These are phyloP conservation scores for Cercospora sp. DNA, from an alignment of 2,329 filamentous ascomycete genomes.

Conservation along the genomic window DNA sequence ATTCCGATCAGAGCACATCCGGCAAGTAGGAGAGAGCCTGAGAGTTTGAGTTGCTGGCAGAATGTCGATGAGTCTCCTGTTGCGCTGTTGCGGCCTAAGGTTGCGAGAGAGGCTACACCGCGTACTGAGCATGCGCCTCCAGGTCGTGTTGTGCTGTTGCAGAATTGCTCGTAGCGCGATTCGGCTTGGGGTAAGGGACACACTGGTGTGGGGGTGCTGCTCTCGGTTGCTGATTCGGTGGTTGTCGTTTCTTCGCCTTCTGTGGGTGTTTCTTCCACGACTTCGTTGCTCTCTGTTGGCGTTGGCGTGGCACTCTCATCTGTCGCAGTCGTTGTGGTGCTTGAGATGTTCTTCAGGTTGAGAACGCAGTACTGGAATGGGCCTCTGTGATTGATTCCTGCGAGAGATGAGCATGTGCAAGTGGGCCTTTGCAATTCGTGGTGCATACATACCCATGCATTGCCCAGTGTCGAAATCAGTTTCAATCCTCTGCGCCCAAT, in stretches of 20 bases:
- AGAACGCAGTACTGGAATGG: not conserved
- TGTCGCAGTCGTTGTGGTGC: not conserved
- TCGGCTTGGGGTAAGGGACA: not conserved
- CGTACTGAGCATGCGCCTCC: not conserved
- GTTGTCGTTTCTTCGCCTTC: not conserved
- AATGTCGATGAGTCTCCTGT: not conserved
- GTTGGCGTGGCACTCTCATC: not conserved
- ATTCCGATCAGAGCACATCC: constrained; percentile 5
- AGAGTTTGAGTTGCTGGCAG: constrained; percentile 9
- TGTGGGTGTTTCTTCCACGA: not conserved
- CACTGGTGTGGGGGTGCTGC: not conserved
- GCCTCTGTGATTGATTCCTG: not conserved
- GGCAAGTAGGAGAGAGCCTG: not conserved
- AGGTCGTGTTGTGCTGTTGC: not conserved
- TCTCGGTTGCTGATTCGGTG: not conserved
- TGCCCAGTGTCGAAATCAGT: not conserved
- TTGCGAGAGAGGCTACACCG: not conserved
- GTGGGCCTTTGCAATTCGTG: not conserved
- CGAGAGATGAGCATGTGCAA: not conserved
- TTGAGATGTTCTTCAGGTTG: not conserved
- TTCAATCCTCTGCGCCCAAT: not conserved
- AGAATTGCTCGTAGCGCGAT: not conserved
- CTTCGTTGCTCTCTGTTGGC: not conserved
- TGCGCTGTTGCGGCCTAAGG: not conserved
- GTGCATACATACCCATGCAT: not conserved